A percentile compares a stretch with the other conserved stretches of the same genome.
Conservation (phyloP, 768 basidiomycete genomes). For the Suillus bovinus region DNA sequence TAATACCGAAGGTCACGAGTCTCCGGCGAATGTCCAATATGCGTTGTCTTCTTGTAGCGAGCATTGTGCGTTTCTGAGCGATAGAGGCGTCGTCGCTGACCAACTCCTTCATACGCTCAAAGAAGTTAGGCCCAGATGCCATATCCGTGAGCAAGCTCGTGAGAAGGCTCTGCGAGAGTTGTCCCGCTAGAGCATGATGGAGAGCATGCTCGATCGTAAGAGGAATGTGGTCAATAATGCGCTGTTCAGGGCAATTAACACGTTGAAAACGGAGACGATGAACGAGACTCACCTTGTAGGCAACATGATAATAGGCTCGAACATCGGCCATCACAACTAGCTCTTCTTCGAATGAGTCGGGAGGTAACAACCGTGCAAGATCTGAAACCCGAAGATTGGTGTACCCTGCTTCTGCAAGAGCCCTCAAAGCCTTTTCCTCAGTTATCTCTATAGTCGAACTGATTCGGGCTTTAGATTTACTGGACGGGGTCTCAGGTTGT, state of each 20-base stretch:
- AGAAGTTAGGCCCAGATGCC: slow-evolving; percentile 13
- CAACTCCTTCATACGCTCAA: slow-evolving; percentile 38
- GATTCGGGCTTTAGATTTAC: neutral
- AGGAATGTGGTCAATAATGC: slow-evolving; percentile 56
- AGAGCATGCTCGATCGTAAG: slow-evolving; percentile 48
- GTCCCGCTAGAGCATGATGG: slow-evolving; percentile 38
- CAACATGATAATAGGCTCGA: slow-evolving; percentile 55
- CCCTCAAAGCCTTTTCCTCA: slow-evolving; percentile 19
- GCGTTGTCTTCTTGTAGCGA: slow-evolving; percentile 33
- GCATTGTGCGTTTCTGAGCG: slow-evolving; percentile 34
- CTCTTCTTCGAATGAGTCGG: slow-evolving; percentile 41
- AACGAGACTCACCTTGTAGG: slow-evolving; percentile 44
- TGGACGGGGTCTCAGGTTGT: slow-evolving; percentile 41
- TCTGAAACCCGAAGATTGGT: slow-evolving; percentile 20
- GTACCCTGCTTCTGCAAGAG: slow-evolving; percentile 35
- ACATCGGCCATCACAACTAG: slow-evolving; percentile 54
- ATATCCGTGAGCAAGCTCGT: slow-evolving; percentile 29
- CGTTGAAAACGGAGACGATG: neutral
- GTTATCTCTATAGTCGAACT: neutral
- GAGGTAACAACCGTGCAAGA: slow-evolving; percentile 26
- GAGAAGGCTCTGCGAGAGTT: slow-evolving; percentile 38
- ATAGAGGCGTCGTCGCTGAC: slow-evolving; percentile 48
- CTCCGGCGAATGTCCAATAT: slow-evolving; percentile 42
- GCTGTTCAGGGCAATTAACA: slow-evolving; percentile 33
- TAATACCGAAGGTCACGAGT: slow-evolving; percentile 31